Evolutionary conservation across 1,139 yeast genomes (phyloP), one percentile per base, ranked within the genome.

Genomic region (Debaryomyces sp.): DNA sequence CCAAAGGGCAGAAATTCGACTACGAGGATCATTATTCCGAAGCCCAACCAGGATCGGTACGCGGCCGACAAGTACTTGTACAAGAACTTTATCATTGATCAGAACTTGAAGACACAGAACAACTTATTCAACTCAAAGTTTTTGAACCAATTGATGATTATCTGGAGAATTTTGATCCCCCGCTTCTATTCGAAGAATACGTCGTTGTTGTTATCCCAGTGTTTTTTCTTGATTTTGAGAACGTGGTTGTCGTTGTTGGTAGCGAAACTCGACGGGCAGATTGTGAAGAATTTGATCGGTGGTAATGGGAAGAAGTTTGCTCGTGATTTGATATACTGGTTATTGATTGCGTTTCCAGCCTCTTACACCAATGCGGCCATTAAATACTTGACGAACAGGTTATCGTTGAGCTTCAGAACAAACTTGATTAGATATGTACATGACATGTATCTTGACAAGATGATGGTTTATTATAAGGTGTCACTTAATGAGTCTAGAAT

Each of bases 321-420:
- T 39, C 75, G 89, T 54, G 97, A 92, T 62, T 74, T 92, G 65
- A 78, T 83, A 10, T 87, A 88, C 66, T 92, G 97, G 97, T 79
- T 92, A 51, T 71, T 89, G 54, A 84, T 92, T 63, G 97, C 97
- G 1, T 84, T 91, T 55, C 98, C 97, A 1, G 96, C 97, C 0
- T 86, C 96, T 2, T 92, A 90, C 64, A 89, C 97, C 21, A 92
- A 92, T 67, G 88, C 96, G 43, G 92, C 95, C 51, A 92, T 92
- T 62, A 89, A 87, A 62, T 89, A 82, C 62, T 71, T 92, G 59
- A 90, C 92, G 50, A 81, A 86, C 59, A 80, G 90, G 58, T 73
- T 92, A 50, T 84, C 96, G 13, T 77, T 90, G 53, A 89, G 89
- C 59, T 92, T 92, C 71, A 81, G 97, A 71, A 87, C 96, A 1